Evolutionary conservation across 495 filamentous ascomycete species (phyloP), one percentile per base, ranked within the genome.

Genomic region (Podospora bellae-mahoneyi): DNA sequence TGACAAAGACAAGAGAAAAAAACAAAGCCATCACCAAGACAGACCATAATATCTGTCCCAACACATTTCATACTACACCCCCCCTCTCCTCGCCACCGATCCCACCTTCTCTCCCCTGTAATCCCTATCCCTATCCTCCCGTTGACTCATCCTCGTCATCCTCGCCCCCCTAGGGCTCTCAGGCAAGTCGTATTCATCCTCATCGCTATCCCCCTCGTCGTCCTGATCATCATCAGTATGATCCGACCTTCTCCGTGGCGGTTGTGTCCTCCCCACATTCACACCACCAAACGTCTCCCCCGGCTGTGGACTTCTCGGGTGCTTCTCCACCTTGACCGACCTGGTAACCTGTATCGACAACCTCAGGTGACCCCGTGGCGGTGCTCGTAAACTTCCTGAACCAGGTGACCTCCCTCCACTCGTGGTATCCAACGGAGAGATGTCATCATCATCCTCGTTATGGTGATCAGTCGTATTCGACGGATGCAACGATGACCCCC

Each of bases 301-400:
- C 15, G 60, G 39, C 10, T 48, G 58, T 7, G 67, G 64, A 44
- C 68, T 69, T 34, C 54, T 57, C 32, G 63, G 62, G 39, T 54
- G 61, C 28, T 64, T 64, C 39, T 63, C 69, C 13, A 70, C 67
- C 13, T 64, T 18, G 13, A 70, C 73, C 18, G 63, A 64, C 66
- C 62, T 68, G 10, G 69, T 70, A 16, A 72, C 64, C 16, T 72
- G 63, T 20, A 68, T 73, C n/a, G 71, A 68, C 53, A 75, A 27
- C 20, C 71, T 57, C 53, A 74, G 5, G 60, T 75, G 73, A 5
- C 70, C 73, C 60, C 54, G 67, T 5, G 75, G 69, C 48, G 73
- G 73, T 16, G 75, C 71, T 20, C 66, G 60, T 15, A 77, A 34
- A 26, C 60, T 6, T 13, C 28, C 4, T 26, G 13, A 15, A 59